phyloP scores from a whole-genome alignment of 129 eudicot species.

The Arctium lappa region DNA sequence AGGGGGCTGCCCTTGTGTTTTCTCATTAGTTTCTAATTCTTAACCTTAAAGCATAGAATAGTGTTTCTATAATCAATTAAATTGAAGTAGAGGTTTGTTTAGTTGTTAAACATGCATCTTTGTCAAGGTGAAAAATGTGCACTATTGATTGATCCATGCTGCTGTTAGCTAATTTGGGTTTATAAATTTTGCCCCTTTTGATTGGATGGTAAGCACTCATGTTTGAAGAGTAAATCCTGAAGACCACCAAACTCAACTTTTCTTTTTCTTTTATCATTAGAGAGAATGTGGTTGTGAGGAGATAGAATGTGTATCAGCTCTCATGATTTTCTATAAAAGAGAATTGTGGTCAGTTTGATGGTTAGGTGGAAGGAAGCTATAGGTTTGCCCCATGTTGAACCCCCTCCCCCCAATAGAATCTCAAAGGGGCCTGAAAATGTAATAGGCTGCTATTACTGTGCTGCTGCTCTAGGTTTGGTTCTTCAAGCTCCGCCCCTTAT shows the following conservation, averaged over 20 bases:
- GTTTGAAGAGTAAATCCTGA: not conserved
- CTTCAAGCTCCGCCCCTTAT: not conserved
- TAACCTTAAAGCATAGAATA: not conserved
- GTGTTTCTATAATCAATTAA: not conserved
- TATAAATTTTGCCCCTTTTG: not conserved
- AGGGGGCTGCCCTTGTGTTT: not conserved
- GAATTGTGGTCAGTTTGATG: not conserved
- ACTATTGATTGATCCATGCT: slow-evolving; percentile 1
- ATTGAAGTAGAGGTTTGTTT: not conserved
- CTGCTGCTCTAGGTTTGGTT: not conserved
- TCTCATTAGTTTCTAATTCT: not conserved
- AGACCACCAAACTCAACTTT: not conserved
- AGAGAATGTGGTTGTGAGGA: not conserved
- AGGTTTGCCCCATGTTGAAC: not conserved
- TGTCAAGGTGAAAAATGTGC: slow-evolving; percentile 3
- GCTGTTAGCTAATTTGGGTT: not conserved
- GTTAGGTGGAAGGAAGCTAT: not conserved
- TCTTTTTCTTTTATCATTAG: not conserved
- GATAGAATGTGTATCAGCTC: not conserved
- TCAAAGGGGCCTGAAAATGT: not conserved
- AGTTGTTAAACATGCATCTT: not conserved
- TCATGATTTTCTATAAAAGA: not conserved
- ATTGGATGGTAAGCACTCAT: not conserved
- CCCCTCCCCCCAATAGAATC: not conserved
- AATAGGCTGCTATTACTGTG: not conserved